Conservation (phyloP, 805 yeast species). For the Nematodospora valgi region DNA sequence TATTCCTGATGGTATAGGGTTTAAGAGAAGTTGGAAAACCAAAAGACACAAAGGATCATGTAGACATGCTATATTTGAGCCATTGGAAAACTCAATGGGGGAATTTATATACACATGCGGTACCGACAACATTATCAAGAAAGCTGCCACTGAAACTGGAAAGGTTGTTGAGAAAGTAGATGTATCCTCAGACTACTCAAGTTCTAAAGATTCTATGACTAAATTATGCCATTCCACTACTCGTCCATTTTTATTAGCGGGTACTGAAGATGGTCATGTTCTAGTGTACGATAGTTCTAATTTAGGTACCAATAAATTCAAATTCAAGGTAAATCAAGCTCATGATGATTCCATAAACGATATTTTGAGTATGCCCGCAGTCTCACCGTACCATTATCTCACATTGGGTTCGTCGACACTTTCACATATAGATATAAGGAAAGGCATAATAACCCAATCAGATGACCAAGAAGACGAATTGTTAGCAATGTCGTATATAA, state of each 20-base stretch:
- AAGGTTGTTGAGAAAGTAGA: conserved; percentile 60
- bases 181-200: conserved; percentile 18
- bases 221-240: conserved; percentile 44
- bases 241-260: conserved; percentile 50
- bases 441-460: conserved; percentile 59
- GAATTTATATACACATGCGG: conserved; percentile 67
- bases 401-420: conserved; percentile 82
- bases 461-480: conserved; percentile 95
- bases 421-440: conserved; percentile 73
- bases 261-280: conserved; percentile 70
- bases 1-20: conserved; percentile 15
- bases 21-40: conserved; percentile 64
- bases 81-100: conserved; percentile 43
- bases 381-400: conserved; percentile 74
- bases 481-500: conserved; percentile 64
- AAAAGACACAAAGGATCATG: conserved; percentile 89
- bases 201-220: conserved; percentile 33
- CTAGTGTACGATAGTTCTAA: conserved; percentile 58
- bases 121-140: conserved; percentile 73
- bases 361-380: conserved; percentile 64
- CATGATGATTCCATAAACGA: conserved; percentile 81
- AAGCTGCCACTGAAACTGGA: conserved; percentile 69
- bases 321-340: conserved; percentile 47
- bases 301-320: conserved; percentile 36
- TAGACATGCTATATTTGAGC: conserved; percentile 65